Base-by-base conservation (phyloP, 495 filamentous ascomycete genomes). In the Penicillium nucicola region DNA sequence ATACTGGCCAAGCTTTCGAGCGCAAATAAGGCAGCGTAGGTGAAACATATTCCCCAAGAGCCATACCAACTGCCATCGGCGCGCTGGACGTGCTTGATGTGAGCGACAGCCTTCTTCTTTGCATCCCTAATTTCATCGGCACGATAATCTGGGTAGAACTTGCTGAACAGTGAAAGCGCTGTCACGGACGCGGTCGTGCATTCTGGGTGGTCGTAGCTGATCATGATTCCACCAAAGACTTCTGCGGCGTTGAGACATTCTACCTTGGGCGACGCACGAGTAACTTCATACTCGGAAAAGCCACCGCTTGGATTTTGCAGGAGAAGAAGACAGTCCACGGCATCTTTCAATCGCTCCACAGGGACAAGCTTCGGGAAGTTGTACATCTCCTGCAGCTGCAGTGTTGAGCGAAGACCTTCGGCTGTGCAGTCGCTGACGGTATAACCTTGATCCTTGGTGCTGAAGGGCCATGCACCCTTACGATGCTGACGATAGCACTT, bases 151-250 rank as follows among this genome's bases (percentile, higher is more conserved):
- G 92, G 92, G 71, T 90, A 89, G 60, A 85, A 81, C 54, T 87
- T 83, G 51, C 79, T 78, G 75, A 97, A 98, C 5, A 92, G 75
- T 0, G 83, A 86, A 1, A 98, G 77, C 1, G 87, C 90, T 2
- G 90, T 96, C n/a, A 97, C 87, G 5, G 90, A 88, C 2, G 93
- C 92, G 2, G 95, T 97, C 2, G 93, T 97, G 69, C 95, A 98
- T 65, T 98, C 93, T 1, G 92, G 92, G 56, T 97, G 96, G 60
- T 96, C 90, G 65, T 97, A 98, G 53, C 96, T 90, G 32, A 97
- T 85, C 93, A 98, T 97, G 66, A 98, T 97, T 11, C 84, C 80
- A 13, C 92, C 95, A 62, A 98, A 98, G 0, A 98, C 92, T 62
- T 97, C 95, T 13, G 93, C 95, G 2, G 90, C 92, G 62, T 98